phyloP scores from a whole-genome alignment of 148 eudicot species.

The Vaccinium vitisidaea region DNA sequence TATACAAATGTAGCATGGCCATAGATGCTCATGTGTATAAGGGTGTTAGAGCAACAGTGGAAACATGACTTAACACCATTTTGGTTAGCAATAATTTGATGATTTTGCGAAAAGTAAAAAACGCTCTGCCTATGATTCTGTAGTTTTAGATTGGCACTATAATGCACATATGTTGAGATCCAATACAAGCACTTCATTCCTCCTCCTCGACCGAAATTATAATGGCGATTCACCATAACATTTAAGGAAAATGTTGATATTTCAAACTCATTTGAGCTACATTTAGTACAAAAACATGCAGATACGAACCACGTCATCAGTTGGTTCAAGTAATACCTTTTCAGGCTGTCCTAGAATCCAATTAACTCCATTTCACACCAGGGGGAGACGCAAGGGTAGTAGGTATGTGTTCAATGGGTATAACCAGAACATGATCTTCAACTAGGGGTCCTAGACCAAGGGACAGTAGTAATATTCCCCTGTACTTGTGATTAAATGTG shows the following conservation, averaged over 20 bases:
- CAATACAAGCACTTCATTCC: background rate
- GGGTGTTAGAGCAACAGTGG: too few species aligned
- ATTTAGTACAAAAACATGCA: background rate
- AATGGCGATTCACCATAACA: background rate
- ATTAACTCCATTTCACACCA: constrained; percentile 66
- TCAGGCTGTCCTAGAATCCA: constrained; percentile 63
- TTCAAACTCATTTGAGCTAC: background rate
- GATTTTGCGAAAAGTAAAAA: background rate
- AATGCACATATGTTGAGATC: background rate
- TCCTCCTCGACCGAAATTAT: background rate
- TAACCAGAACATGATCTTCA: constrained; percentile 74
- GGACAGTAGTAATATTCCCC: constrained; percentile 77
- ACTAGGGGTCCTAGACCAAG: constrained; percentile 87
- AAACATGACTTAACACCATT: background rate
- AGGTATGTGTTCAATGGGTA: constrained; percentile 77
- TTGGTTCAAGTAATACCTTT: constrained; percentile 50
- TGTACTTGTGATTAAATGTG: constrained; percentile 74
- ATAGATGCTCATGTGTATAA: too few species aligned
- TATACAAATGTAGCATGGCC: too few species aligned
- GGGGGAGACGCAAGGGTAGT: constrained; percentile 60
- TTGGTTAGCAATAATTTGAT: background rate
- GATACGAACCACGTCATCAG: background rate
- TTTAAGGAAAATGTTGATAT: background rate
- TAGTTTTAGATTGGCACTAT: background rate
- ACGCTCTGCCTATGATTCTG: background rate